These are phyloP conservation scores for Rubia tinctorum DNA, from an alignment of 305 asterid species.

Conservation along the genomic window DNA sequence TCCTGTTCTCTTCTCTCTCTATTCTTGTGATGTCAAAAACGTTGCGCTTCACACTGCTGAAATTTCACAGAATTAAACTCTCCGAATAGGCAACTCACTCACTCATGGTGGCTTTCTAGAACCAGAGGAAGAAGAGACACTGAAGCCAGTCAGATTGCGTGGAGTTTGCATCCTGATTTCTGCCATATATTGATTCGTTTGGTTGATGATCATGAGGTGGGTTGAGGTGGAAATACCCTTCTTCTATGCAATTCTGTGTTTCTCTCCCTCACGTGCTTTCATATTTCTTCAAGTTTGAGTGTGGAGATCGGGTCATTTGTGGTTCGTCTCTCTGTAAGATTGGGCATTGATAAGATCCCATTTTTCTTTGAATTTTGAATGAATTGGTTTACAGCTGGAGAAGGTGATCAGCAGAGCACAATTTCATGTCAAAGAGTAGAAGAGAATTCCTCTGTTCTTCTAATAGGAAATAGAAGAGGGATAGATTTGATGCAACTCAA, in stretches of 20 bases:
- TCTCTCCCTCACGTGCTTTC: background rate
- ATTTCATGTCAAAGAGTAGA: conserved; percentile 8
- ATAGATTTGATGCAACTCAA: conserved; percentile 8
- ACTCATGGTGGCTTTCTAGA: background rate
- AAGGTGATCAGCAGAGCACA: conserved; percentile 13
- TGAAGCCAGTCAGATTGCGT: conserved; percentile 13
- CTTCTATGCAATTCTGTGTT: background rate
- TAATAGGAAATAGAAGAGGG: conserved; percentile 1
- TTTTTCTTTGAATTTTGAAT: conserved; percentile 7
- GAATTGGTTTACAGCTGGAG: conserved; percentile 12
- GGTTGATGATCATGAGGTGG: conserved; percentile 27
- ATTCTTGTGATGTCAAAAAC: conserved; percentile 9
- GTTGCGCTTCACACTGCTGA: conserved; percentile 1
- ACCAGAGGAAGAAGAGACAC: background rate
- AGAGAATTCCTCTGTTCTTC: background rate
- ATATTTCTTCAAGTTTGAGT: conserved; percentile 12
- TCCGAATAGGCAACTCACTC: background rate
- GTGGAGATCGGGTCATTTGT: conserved; percentile 14
- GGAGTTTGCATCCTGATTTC: conserved; percentile 9
- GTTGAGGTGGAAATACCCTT: conserved; percentile 1
- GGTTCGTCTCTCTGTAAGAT: conserved; percentile 1
- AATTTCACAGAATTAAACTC: conserved; percentile 12
- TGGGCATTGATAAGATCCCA: conserved; percentile 22
- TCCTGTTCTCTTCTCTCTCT: background rate
- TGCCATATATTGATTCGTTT: background rate